Evolutionary conservation across 148 eudicot species (phyloP), one percentile per base, ranked within the genome.

Genomic region (Cornus florida): DNA sequence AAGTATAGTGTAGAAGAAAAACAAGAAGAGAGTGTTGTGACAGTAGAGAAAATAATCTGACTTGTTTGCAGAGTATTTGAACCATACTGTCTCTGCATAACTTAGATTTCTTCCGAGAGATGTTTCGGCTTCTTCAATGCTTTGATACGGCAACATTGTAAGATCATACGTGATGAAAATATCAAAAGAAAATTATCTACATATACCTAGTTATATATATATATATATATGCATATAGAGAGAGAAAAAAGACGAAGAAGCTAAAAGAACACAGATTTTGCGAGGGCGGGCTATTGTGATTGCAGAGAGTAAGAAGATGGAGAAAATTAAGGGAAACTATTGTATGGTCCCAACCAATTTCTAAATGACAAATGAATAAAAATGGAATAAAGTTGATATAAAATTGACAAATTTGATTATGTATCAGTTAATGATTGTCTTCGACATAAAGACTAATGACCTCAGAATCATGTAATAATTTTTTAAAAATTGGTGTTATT

Each of bases 1-100:
- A 3, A 82, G 65, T 65, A 87, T 53, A 48, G 90, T 86, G 68
- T 87, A 93, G 78, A 90, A 80, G 12, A 87, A 3, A 82, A 90
- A 81, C 70, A 91, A 84, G 79, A 91, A 90, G 24, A 91, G n/a
- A 23, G 90, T 89, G 86, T 91, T 93, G 72, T 91, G 92, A 67
- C 92, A 91, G 60, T 84, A 93, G 12, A 93, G 80, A 38, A 84
- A 80, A 72, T 85, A 90, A 78, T 93, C 91, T 2, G 94, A 88
- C 83, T 91, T 93, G 32, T 81, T 70, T 1, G 87, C 89, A 8
- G 97, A 88, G 85, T 93, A 93, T 7, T 90, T 89, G 68, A 85
- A 81, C 97, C 97, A 93, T n/a, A 88, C 67, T 9, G 89, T 91
- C 77, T 93, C 97, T 39, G 78, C 78, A 76, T 75, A 83, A 3